Evolutionary conservation across 164 flowering plant species (phyloP).

Genomic region (Stephania yunnanensis): DNA sequence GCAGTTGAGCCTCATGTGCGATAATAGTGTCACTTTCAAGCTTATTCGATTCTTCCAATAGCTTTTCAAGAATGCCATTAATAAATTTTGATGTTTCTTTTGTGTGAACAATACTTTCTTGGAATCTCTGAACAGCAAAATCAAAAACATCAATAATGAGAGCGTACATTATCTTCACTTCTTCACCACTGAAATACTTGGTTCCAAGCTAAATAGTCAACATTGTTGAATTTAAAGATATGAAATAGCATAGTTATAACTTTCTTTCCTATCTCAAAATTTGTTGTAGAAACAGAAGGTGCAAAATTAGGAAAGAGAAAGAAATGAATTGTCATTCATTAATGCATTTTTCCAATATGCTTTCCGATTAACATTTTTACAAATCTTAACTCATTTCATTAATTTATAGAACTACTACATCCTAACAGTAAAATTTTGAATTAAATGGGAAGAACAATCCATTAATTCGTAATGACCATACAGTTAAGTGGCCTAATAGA

Average conservation of each 20-base stretch:
- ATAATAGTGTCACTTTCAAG: constrained; percentile 44
- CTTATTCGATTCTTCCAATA: constrained; percentile 46
- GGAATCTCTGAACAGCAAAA: constrained; percentile 48
- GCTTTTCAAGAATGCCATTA: constrained; percentile 43
- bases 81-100: constrained; percentile 48
- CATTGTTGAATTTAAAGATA: not conserved
- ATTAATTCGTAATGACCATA: not conserved
- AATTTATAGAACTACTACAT: not conserved
- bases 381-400: not conserved
- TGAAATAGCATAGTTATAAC: not conserved
- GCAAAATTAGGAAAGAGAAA: not conserved
- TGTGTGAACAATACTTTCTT: constrained; percentile 39
- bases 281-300: not conserved
- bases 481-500: not conserved
- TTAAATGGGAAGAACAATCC: not conserved
- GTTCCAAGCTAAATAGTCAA: not conserved
- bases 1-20: constrained; percentile 44
- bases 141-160: not conserved
- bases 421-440: not conserved
- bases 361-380: not conserved
- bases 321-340: too few relatives aligned
- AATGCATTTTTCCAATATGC: not conserved
- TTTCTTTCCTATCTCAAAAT: not conserved
- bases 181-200: not conserved
- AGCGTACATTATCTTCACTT: not conserved